Base-by-base conservation (phyloP, 176 grass and related monocot species). In the Carex cristatella region DNA sequence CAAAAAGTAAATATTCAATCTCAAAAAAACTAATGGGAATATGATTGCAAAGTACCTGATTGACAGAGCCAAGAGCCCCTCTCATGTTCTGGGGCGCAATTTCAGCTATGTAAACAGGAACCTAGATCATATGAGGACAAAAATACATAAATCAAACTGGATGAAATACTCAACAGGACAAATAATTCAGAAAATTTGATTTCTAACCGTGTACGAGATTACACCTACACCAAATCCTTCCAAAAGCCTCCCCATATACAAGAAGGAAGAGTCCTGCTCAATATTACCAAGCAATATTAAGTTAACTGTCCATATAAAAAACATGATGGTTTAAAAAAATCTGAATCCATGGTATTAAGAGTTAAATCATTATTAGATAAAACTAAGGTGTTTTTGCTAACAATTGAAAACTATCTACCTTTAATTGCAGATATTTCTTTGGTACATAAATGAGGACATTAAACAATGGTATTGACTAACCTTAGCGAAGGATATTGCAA, bases 31-130 rank as follows among this genome's bases (percentile, higher is more conserved):
- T 69, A 81, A 61, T 53, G 32, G 38, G 42, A 42, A 67, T 46
- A 14, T 13, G 63, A 80, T 28, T 28, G 82, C 35, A 7, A 60
- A 35, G 33, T 15, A 95, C 96, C 91, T 98, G 93, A 86, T 98
- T 95, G 14, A 98, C 91, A 4, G 93, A 86, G 11, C 96, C 96
- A 53, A 98, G 96, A 37, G 89, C 89, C 37, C 96, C 96, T 95
- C 96, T 92, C 89, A 92, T 92, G 70, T 95, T 98, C 61, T 98
- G 91, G 69, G 96, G 96, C 55, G 91, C 81, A 83, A 98, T 95
- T 88, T 98, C 96, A 46, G 96, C 91, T 81, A 95, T 98, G 80
- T 98, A 98, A 33, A 98, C 96, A 79, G 96, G 96, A 59, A 98
- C 93, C 93, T 98, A 72, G 77, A 90, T 6, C 23, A 88, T 70